phyloP scores from a whole-genome alignment of 2,329 filamentous ascomycete genomes.

The Colletotrichum lini region DNA sequence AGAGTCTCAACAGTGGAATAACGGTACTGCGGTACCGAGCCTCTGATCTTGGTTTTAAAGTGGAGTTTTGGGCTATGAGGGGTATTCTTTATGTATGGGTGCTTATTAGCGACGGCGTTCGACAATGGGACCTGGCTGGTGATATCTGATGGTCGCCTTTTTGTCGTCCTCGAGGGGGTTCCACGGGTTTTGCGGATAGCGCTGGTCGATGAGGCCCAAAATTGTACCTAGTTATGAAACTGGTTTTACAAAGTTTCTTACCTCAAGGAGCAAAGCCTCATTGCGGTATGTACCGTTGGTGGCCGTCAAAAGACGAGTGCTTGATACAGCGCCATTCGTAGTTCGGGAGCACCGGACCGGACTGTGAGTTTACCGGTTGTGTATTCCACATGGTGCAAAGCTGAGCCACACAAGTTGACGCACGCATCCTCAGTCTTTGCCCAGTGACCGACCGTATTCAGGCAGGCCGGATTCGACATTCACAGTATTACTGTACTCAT shows the following conservation, averaged over 20 bases:
- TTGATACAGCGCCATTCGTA: not conserved
- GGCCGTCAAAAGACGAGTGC: not conserved
- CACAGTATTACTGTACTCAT: too few relatives aligned
- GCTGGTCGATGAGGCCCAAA: not conserved
- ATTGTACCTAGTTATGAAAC: conserved; percentile 26
- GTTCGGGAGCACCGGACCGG: not conserved
- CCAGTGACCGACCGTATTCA: not conserved
- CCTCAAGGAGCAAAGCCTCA: conserved; percentile 4
- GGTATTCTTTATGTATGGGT: conserved; percentile 8
- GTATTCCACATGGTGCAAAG: not conserved
- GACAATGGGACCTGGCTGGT: conserved; percentile 36
- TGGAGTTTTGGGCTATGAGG: conserved; percentile 28
- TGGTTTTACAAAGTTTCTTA: conserved; percentile 3
- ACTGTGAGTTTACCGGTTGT: too few relatives aligned
- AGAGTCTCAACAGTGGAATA: conserved; percentile 12
- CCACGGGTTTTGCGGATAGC: not conserved
- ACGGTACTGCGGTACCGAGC: not conserved
- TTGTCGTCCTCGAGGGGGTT: not conserved
- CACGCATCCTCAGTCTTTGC: not conserved
- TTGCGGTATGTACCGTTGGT: not conserved
- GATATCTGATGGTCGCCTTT: conserved; percentile 26
- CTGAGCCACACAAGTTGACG: not conserved
- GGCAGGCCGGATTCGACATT: not conserved
- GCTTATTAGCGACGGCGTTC: conserved; percentile 40
- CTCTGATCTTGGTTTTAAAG: conserved; percentile 13